phyloP scores from a whole-genome alignment of 306 rosid species.

The Cicer arietinum region DNA sequence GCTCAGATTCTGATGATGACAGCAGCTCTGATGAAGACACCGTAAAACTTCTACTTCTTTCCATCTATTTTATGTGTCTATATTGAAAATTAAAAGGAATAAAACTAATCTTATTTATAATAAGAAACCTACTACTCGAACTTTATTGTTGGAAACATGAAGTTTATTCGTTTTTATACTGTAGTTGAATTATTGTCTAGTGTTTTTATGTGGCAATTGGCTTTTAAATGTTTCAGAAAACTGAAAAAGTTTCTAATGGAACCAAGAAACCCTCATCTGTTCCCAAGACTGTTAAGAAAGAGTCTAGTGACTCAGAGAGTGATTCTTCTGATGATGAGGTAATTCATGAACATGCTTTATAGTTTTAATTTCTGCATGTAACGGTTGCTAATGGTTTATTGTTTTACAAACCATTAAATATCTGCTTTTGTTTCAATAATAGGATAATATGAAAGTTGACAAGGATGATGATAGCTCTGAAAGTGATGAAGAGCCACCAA shows the following conservation, averaged over 20 bases:
- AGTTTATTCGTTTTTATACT: neutral
- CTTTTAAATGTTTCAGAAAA: slow-evolving; percentile 32
- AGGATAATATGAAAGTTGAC: slow-evolving; percentile 60
- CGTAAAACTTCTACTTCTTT: slow-evolving; percentile 2
- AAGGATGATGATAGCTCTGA: slow-evolving; percentile 31
- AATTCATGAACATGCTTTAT: neutral
- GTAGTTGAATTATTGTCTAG: neutral
- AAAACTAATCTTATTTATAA: neutral
- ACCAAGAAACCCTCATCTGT: slow-evolving; percentile 35
- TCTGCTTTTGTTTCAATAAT: neutral
- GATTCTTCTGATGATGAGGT: slow-evolving; percentile 57
- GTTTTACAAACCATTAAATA: too few relatives aligned
- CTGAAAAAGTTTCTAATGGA: slow-evolving; percentile 37
- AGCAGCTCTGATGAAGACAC: slow-evolving; percentile 57
- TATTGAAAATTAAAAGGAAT: too few relatives aligned
- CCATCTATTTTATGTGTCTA: neutral
- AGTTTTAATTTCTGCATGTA: too few relatives aligned
- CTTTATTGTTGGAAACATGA: neutral
- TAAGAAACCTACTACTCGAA: neutral
- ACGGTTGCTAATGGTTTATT: too few relatives aligned
- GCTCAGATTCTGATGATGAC: slow-evolving; percentile 64
- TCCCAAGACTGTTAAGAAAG: slow-evolving; percentile 42
- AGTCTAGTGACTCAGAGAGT: slow-evolving; percentile 47
- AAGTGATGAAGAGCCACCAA: too few relatives aligned
- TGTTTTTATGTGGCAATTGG: neutral